Conservation (phyloP, 768 basidiomycete species). For the Rhizopogon roseolus region DNA sequence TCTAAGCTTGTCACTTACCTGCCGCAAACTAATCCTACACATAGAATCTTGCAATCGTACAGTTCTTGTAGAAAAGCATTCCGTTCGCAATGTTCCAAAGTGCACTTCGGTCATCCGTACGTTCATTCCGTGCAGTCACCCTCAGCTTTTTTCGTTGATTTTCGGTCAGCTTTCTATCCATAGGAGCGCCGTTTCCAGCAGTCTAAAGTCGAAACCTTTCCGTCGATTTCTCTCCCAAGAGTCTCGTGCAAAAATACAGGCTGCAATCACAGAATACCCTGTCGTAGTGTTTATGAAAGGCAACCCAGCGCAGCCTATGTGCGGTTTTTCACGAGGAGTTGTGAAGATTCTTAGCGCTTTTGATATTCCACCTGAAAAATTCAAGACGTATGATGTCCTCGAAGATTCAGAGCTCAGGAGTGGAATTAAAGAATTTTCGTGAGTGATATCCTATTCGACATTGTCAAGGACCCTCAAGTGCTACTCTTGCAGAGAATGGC, state of each 20-base stretch:
- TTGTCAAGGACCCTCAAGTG: neutral
- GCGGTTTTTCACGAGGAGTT: slow-evolving; percentile 94
- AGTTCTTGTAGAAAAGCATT: neutral
- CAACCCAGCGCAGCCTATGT: slow-evolving; percentile 78
- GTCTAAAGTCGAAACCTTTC: neutral
- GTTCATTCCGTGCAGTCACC: slow-evolving; percentile 10
- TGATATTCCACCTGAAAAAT: slow-evolving; percentile 72
- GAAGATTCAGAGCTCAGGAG: slow-evolving; percentile 78
- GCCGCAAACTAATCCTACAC: too few species aligned
- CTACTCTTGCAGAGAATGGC: slow-evolving; percentile 74
- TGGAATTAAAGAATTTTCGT: slow-evolving; percentile 97
- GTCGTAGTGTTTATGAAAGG: slow-evolving; percentile 99
- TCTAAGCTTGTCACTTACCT: too few species aligned
- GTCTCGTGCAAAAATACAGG: slow-evolving; percentile 56
- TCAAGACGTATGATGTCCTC: slow-evolving; percentile 88
- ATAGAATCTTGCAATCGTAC: too few species aligned
- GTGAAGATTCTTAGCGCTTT: slow-evolving; percentile 87
- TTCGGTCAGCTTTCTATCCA: slow-evolving; percentile 27
- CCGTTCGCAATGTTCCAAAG: slow-evolving; percentile 37
- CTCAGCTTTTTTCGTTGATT: neutral
- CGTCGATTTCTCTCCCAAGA: slow-evolving; percentile 60
- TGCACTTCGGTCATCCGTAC: slow-evolving; percentile 40
- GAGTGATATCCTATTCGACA: slow-evolving; percentile 30
- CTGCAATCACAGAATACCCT: slow-evolving; percentile 69
- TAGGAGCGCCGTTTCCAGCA: slow-evolving; percentile 23